Base-by-base conservation (phyloP, 2,329 filamentous ascomycete species). In the Davidsoniella virescens region DNA sequence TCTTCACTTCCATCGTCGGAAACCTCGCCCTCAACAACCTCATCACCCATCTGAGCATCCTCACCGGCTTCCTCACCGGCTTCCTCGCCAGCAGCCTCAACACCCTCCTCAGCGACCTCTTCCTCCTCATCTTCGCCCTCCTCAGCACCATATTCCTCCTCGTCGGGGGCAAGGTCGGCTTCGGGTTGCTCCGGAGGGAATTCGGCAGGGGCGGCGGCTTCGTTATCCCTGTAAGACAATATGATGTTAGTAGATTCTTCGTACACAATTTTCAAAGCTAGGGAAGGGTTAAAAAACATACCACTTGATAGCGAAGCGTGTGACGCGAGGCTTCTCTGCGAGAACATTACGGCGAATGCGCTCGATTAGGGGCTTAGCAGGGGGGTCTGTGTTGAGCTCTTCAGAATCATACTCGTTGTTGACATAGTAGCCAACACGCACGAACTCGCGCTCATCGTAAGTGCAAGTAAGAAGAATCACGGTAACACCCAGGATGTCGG, bases 361-460 rank as follows among this genome's bases (percentile, higher is more conserved):
- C 64, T 98, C 93, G 56, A 96, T 82, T 58, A 93, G 75, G 38
- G 88, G 88, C 71, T 94, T 94, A 52, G 87, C 75, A 5, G 92
- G 92, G 8, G 92, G 92, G 59, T 96, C 88, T 44, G 82, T 80
- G 59, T 79, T 83, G 55, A 98, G 75, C 64, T 94, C 86, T 60
- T 93, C 87, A 23, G 84, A 84, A 59, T 94, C 87, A 65, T 98
- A 98, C 66, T 98, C 93, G 61, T 98, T 98, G 74, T 96, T 98
- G 61, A 98, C 92, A 59, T 98, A 98, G 76, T 98, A 98, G 55
- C 92, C 92, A 40, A 98, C 90, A 57, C 92, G 87, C 38, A 98
- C 87, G 60, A 98, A 98, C 66, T 98, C 92, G 61, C 92, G 80
- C 49, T 84, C 84, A 61, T 98, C 92, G 68, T 98, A 98, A 65